A percentile compares a stretch with the other conserved stretches of the same genome.
Conservation (phyloP, 768 basidiomycete genomes). For the Flagelloscypha sp. region DNA sequence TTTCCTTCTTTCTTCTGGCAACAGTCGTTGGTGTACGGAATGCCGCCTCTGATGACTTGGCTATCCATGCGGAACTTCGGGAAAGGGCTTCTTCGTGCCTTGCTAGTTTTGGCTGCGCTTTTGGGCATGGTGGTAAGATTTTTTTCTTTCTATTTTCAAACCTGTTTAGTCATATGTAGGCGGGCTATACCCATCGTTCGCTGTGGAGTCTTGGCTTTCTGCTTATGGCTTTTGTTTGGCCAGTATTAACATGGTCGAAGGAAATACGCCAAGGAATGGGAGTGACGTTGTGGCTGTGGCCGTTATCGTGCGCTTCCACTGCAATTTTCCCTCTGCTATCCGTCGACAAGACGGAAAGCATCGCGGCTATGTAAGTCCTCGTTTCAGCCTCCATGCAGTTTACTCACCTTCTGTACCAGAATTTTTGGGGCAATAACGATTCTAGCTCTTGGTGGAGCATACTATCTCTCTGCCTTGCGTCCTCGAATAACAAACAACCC, state of each 20-base stretch:
- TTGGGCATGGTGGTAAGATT: slow-evolving; percentile 67
- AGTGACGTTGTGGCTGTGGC: slow-evolving; percentile 33
- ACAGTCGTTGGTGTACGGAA: slow-evolving; percentile 32
- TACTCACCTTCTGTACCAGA: slow-evolving; percentile 7
- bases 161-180: slow-evolving; percentile 25
- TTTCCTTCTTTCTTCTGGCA: slow-evolving; percentile 79
- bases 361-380: slow-evolving; percentile 47
- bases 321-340: slow-evolving; percentile 63
- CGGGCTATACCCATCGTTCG: slow-evolving; percentile 60
- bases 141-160: neutral
- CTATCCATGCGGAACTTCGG: no score
- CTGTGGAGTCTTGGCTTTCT: slow-evolving; percentile 67
- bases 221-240: slow-evolving; percentile 59
- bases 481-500: neutral
- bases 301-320: slow-evolving; percentile 39
- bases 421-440: slow-evolving; percentile 1
- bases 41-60: slow-evolving; percentile 10
- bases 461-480: slow-evolving; percentile 5
- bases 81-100: slow-evolving; percentile 17
- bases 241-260: slow-evolving; percentile 41
- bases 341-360: slow-evolving; percentile 63
- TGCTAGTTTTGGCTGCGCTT: slow-evolving; percentile 35
- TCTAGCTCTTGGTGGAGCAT: slow-evolving; percentile 5
- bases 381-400: neutral
- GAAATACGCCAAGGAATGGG: slow-evolving; percentile 19